A percentile compares a stretch with the other conserved stretches of the same genome.
Conservation (phyloP, 148 eudicot species). For the Rhododendron ferrugineum region DNA sequence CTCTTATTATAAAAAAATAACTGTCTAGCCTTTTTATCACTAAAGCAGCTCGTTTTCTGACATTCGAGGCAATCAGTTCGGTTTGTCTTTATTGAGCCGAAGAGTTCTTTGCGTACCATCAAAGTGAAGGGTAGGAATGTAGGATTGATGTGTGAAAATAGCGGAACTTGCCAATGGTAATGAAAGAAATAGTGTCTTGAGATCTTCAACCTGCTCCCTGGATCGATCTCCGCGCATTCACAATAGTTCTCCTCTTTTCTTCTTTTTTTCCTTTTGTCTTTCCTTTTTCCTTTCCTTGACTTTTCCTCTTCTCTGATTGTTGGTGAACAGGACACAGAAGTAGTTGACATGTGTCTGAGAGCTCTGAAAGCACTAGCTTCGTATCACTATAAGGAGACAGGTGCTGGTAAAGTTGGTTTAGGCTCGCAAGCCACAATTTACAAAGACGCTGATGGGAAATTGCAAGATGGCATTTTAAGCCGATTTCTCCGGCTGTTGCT, state of each 20-base stretch:
- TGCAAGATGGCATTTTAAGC: slow-evolving; percentile 76
- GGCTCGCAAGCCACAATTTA: slow-evolving; percentile 69
- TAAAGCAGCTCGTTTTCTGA: neutral
- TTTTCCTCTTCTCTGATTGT: neutral
- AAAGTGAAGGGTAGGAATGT: neutral
- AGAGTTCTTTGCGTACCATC: neutral
- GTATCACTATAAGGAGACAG: slow-evolving; percentile 72
- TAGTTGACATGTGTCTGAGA: slow-evolving; percentile 75
- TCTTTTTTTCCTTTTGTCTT: neutral
- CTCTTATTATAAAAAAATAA: neutral
- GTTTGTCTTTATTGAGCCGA: neutral
- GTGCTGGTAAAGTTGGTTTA: slow-evolving; percentile 63
- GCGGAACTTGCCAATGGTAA: neutral
- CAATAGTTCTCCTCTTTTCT: neutral
- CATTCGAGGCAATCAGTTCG: neutral
- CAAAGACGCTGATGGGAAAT: slow-evolving; percentile 52
- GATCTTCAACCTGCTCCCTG: neutral
- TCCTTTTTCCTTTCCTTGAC: neutral
- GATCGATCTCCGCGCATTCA: neutral
- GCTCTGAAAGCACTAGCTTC: slow-evolving; percentile 85
- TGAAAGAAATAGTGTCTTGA: neutral
- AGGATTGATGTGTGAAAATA: neutral
- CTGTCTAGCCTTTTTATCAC: neutral
- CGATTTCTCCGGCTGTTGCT: slow-evolving; percentile 70
- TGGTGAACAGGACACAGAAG: slow-evolving; percentile 55